Evolutionary conservation across 2,329 filamentous ascomycete genomes (phyloP), one percentile per base, ranked within the genome.

Genomic region (Aphanoascus verrucosus): DNA sequence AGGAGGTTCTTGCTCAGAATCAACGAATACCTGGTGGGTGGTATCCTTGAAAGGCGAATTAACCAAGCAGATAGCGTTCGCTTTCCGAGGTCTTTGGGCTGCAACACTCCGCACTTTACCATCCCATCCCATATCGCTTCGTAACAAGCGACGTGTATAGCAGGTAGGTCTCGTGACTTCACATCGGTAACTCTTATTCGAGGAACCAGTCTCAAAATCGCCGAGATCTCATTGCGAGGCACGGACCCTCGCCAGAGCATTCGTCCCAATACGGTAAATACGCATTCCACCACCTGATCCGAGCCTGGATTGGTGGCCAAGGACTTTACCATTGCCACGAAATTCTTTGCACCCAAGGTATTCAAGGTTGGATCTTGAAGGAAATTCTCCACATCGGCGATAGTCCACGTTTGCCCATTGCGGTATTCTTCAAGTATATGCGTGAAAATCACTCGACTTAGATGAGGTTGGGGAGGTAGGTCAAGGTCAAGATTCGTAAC

Each of bases 341-440:
- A 70, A 55, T 72, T 72, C 1, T 64, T 62, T 5, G 69, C 63
- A 5, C 65, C 66, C 7, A 57, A 57, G 6, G 64, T 60, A 53
- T 72, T 72, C 35, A 72, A 48, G 14, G 58, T 63, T 0, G 65
- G 62, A 50, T 72, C 69, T 44, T 65, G 62, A 40, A 72, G 47
- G 45, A 72, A 72, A 7, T 55, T 44, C 19, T 66, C 46, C 1
- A 64, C 56, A 40, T 69, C 63, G 4, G 56, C 42, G n/a, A 59
- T 34, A 47, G 54, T 48, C 57, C 53, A 58, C 20, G 17, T 9
- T 53, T 41, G 43, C 49, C 31, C 20, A 37, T 23, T 43, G 14
- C n/a, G 23, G 35, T 60, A 12, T 46, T 58, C 32, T 57, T 34
- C 49, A 32, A 70, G 55, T 43, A 72, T 55, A 20, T 62, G 60